Conservation (phyloP, 192 early-diverging fungal genomes). For the Phycomyces blakesleeanus region DNA sequence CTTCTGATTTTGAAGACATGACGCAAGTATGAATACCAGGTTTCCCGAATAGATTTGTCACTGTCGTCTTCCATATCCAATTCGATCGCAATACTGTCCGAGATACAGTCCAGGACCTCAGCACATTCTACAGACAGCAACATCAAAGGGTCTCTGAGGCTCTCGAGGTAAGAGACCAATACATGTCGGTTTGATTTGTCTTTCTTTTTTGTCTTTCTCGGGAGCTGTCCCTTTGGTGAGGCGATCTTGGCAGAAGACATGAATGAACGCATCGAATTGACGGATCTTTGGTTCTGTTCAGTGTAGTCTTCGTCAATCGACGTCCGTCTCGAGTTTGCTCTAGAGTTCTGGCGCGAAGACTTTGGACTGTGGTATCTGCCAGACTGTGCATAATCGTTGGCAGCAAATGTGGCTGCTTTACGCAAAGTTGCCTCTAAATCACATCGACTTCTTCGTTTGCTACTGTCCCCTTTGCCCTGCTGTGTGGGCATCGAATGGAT, state of each 20-base stretch:
- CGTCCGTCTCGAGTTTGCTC: not conserved
- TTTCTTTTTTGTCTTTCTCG: constrained; percentile 37
- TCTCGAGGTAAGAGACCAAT: constrained; percentile 46
- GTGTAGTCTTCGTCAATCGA: constrained; percentile 16
- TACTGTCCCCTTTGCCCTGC: not conserved
- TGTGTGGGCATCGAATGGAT: not conserved
- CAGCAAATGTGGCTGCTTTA: not conserved
- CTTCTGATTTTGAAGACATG: constrained; percentile 9
- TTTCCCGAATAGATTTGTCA: not conserved
- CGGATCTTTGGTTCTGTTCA: constrained; percentile 28
- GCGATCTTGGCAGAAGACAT: not conserved
- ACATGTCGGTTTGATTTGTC: constrained; percentile 44
- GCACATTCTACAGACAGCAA: constrained; percentile 37
- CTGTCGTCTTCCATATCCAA: constrained; percentile 25
- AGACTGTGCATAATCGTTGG: not conserved
- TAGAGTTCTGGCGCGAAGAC: not conserved
- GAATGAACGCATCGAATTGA: constrained; percentile 22
- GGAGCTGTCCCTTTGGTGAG: constrained; percentile 16
- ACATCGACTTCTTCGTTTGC: not conserved
- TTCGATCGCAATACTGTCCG: constrained; percentile 15
- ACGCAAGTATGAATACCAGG: constrained; percentile 14
- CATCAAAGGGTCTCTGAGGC: constrained; percentile 47
- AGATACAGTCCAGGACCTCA: constrained; percentile 19
- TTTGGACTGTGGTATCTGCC: not conserved
- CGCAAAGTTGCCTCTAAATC: not conserved